Evolutionary conservation across 371 early-diverging fungal genomes (phyloP).

Genomic region (Mortierella sp.): DNA sequence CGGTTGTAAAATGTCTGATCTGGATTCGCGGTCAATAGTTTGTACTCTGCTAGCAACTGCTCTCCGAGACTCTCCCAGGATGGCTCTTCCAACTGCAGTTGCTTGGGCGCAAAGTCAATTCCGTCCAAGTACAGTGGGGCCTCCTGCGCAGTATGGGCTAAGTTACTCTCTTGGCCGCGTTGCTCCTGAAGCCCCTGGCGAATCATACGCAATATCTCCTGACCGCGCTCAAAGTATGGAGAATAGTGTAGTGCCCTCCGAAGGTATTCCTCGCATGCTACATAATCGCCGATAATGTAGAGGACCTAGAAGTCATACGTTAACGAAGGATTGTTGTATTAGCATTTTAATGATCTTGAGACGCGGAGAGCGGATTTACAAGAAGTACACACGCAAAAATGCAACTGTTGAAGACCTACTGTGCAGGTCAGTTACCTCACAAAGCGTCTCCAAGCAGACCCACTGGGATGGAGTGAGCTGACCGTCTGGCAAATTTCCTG

Average conservation of each 20-base stretch:
- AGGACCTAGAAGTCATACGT: slow-evolving; percentile 60
- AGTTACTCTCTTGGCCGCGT: background rate
- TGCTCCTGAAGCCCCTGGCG: slow-evolving; percentile 12
- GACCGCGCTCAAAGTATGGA: slow-evolving; percentile 60
- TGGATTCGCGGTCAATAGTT: background rate
- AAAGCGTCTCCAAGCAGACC: slow-evolving; percentile 70
- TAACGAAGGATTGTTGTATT: background rate
- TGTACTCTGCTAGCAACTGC: slow-evolving; percentile 50
- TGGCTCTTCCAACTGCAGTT: slow-evolving; percentile 31
- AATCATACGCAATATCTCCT: slow-evolving; percentile 35
- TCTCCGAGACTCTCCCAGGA: slow-evolving; percentile 56
- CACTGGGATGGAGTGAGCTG: slow-evolving; percentile 65
- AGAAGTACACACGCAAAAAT: background rate
- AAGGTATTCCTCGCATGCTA: slow-evolving; percentile 62
- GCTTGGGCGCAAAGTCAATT: slow-evolving; percentile 2
- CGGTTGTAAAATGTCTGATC: slow-evolving; percentile 30
- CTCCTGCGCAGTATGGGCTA: background rate
- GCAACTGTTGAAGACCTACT: background rate
- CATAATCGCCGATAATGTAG: slow-evolving; percentile 69
- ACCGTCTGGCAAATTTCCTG: slow-evolving; percentile 17
- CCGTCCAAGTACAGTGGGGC: background rate
- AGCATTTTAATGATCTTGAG: background rate
- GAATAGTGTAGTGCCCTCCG: slow-evolving; percentile 49
- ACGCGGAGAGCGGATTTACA: background rate
- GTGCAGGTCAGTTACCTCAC: slow-evolving; percentile 57